Evolutionary conservation across 805 yeast genomes (phyloP).

Genomic region (Candida vaughaniae): DNA sequence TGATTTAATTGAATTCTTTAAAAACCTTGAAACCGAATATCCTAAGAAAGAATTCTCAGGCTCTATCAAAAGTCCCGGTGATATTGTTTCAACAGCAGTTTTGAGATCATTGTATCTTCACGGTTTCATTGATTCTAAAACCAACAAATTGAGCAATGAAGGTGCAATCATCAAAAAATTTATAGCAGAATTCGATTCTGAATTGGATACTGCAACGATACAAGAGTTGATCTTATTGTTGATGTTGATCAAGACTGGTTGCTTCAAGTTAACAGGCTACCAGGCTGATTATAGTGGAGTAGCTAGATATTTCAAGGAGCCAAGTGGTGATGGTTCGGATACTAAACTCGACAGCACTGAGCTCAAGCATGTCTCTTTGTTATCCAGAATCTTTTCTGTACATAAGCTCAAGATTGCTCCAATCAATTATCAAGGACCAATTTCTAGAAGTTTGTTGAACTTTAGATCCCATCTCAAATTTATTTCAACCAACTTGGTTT

Average conservation of each 20-base stretch:
- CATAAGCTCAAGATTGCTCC: conserved; percentile 40
- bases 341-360: conserved; percentile 46
- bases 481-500: conserved; percentile 49
- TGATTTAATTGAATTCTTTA: conserved; percentile 25
- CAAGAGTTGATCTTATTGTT: conserved; percentile 49
- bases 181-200: conserved; percentile 14
- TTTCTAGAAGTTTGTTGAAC: conserved; percentile 63
- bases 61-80: conserved; percentile 43
- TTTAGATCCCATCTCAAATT: conserved; percentile 65
- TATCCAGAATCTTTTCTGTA: conserved; percentile 38
- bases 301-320: conserved; percentile 30
- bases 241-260: conserved; percentile 38
- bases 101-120: conserved; percentile 53
- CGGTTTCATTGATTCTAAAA: conserved; percentile 46
- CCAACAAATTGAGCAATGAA: conserved; percentile 47
- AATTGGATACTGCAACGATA: conserved; percentile 18
- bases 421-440: conserved; percentile 63
- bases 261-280: conserved; percentile 39
- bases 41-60: conserved; percentile 14
- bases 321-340: conserved; percentile 15
- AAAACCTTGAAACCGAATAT: conserved; percentile 18
- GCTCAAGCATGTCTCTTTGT: conserved; percentile 24
- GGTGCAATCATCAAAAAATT: conserved; percentile 48
- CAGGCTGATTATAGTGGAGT: conserved; percentile 33
- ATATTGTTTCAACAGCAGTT: conserved; percentile 55